A percentile compares a stretch with the other conserved stretches of the same genome.
These are phyloP conservation scores for Naegleria lovaniensis DNA, from an alignment of 208 protist species.

Conservation along the genomic window DNA sequence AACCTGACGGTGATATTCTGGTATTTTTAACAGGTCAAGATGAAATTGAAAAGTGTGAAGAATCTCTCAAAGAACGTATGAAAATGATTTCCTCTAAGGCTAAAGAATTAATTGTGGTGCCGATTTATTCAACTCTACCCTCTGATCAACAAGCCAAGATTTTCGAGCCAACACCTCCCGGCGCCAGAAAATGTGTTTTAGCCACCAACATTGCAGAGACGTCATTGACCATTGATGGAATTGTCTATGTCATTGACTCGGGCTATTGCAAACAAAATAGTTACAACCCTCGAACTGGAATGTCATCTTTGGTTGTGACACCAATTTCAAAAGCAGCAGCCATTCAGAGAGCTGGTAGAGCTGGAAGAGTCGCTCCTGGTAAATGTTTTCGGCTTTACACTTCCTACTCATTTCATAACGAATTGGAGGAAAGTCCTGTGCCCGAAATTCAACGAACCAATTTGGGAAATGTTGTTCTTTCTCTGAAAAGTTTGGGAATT, in stretches of 20 bases:
- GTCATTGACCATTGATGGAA: constrained; percentile 97
- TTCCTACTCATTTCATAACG: constrained; percentile 77
- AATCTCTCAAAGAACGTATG: constrained; percentile 52
- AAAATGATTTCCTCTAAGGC: constrained; percentile 66
- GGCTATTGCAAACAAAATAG: constrained; percentile 94
- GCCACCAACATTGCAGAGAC: constrained; percentile 99
- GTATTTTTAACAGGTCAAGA: constrained; percentile 85
- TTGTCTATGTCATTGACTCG: constrained; percentile 96
- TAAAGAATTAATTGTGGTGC: constrained; percentile 52
- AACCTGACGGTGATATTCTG: constrained; percentile 76
- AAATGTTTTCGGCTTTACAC: constrained; percentile 98
- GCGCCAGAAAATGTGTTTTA: constrained; percentile 85
- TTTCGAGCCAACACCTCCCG: constrained; percentile 80
- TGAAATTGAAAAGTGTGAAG: constrained; percentile 73
- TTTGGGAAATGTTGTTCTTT: constrained; percentile 91
- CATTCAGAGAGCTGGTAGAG: constrained; percentile 90
- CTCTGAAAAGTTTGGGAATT: constrained; percentile 90
- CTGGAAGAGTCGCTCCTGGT: constrained; percentile 87
- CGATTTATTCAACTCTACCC: constrained; percentile 92
- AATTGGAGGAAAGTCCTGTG: constrained; percentile 83
- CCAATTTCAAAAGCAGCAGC: constrained; percentile 84
- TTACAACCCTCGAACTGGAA: constrained; percentile 91
- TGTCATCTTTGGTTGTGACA: constrained; percentile 89
- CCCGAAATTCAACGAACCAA: constrained; percentile 98
- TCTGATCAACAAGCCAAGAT: constrained; percentile 90